phyloP scores from a whole-genome alignment of 352 stramenopile species.

The Globisporangium rhizosaccharum region DNA sequence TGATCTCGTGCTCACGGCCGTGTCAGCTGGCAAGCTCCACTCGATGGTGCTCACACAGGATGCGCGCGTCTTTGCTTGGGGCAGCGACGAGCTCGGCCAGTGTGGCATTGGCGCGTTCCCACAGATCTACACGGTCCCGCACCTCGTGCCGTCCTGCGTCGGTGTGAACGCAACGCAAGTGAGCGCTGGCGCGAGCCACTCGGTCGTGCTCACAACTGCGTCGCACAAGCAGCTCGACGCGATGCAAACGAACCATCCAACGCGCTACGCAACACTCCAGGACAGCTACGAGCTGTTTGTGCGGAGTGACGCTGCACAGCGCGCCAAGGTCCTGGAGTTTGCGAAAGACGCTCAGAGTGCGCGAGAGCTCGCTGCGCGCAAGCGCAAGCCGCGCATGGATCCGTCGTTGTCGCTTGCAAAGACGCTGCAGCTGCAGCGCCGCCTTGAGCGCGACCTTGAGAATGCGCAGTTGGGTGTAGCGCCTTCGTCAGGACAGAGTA shows the following conservation, averaged over 20 bases:
- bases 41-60: conserved; percentile 47
- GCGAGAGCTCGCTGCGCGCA: conserved; percentile 23
- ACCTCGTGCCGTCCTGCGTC: conserved; percentile 55
- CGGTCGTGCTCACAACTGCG: conserved; percentile 37
- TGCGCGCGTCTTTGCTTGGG: conserved; percentile 59
- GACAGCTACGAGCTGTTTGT: conserved; percentile 33
- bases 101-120: conserved; percentile 61
- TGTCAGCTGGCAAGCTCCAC: conserved; percentile 49
- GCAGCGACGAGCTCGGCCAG: conserved; percentile 67
- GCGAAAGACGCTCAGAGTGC: conserved; percentile 22
- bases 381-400: conserved; percentile 32
- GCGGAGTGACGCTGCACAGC: conserved; percentile 32
- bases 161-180: conserved; percentile 52
- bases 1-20: conserved; percentile 24
- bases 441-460: conserved; percentile 24
- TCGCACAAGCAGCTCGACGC: conserved; percentile 36
- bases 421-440: conserved; percentile 21
- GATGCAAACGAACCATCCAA: conserved; percentile 39
- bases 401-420: conserved; percentile 17
- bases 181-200: conserved; percentile 41
- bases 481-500: not conserved
- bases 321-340: conserved; percentile 23
- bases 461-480: conserved; percentile 8
- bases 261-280: conserved; percentile 33
- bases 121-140: conserved; percentile 71